Percentiles rank a stretch among this genome's conserved stretches.
Evolutionary conservation across 805 yeast genomes (phyloP).

Genomic region (Spathaspora boniae): DNA sequence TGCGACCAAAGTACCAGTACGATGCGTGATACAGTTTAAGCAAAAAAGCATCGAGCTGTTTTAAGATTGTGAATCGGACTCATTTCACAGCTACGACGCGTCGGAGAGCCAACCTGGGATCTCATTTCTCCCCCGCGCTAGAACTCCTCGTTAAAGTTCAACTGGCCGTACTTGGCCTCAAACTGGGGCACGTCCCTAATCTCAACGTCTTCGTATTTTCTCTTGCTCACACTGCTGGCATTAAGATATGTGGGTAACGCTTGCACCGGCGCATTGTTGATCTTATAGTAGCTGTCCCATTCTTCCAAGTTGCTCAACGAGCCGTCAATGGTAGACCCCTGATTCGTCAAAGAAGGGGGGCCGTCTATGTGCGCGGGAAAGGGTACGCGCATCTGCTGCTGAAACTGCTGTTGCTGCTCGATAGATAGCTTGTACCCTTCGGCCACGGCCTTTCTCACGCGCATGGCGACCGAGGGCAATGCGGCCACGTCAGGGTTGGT

Average conservation of each 20-base stretch:
- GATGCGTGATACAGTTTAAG: too few relatives aligned
- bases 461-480: conserved; percentile 63
- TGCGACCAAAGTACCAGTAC: too few relatives aligned
- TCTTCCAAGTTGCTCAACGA: conserved; percentile 39
- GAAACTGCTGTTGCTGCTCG: conserved; percentile 8
- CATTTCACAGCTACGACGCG: too few relatives aligned
- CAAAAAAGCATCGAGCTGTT: too few relatives aligned
- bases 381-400: conserved; percentile 26
- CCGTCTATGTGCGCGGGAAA: conserved; percentile 37
- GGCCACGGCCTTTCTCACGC: conserved; percentile 63
- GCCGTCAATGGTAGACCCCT: conserved; percentile 39
- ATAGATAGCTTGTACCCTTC: conserved; percentile 57
- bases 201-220: conserved; percentile 21
- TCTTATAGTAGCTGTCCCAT: conserved; percentile 31
- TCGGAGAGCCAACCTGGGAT: too few relatives aligned
- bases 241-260: conserved; percentile 16
- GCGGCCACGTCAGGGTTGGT: conserved; percentile 31
- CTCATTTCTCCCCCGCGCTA: too few relatives aligned
- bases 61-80: too few relatives aligned
- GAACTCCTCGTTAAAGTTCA: conserved; percentile 49
- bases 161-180: conserved; percentile 39
- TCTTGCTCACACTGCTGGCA: conserved; percentile 15
- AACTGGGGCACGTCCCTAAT: conserved; percentile 11
- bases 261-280: conserved; percentile 10
- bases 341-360: conserved; percentile 44